A percentile compares a stretch with the other conserved stretches of the same genome.
phyloP scores from a whole-genome alignment of 1,284 basidiomycete species.

The Ustilago tritici region DNA sequence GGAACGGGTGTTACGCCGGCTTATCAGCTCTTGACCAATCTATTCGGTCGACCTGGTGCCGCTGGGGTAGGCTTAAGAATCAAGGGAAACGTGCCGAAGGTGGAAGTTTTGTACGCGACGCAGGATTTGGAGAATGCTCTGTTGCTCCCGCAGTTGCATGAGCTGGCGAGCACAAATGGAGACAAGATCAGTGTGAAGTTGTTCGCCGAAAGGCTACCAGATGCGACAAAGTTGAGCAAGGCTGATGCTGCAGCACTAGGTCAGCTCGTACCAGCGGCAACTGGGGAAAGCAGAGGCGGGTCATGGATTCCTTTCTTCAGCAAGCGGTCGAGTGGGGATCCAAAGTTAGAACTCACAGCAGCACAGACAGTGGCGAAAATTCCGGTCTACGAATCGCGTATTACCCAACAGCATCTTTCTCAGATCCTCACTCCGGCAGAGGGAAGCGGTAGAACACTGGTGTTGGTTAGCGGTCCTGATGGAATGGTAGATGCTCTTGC shows the following conservation, averaged over 20 bases:
- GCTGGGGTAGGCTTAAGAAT: not conserved
- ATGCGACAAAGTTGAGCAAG: slow-evolving; percentile 7
- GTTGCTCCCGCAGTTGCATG: slow-evolving; percentile 44
- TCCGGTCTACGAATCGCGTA: slow-evolving; percentile 42
- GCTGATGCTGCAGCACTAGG: slow-evolving; percentile 12
- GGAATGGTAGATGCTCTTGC: slow-evolving; percentile 47
- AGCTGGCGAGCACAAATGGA: slow-evolving; percentile 15
- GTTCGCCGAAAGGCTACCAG: slow-evolving; percentile 28
- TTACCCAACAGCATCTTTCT: slow-evolving; percentile 36
- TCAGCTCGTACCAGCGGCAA: slow-evolving; percentile 5
- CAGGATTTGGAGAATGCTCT: slow-evolving; percentile 23
- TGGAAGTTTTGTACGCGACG: slow-evolving; percentile 50
- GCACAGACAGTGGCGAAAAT: slow-evolving; percentile 5
- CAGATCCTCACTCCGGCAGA: not conserved
- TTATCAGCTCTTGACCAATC: slow-evolving; percentile 51
- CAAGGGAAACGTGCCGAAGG: slow-evolving; percentile 12
- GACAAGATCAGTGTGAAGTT: slow-evolving; percentile 32
- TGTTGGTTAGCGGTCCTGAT: slow-evolving; percentile 55
- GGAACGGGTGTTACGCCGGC: slow-evolving; percentile 59
- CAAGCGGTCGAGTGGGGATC: slow-evolving; percentile 6
- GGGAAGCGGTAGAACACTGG: slow-evolving; percentile 6
- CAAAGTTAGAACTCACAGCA: slow-evolving; percentile 14
- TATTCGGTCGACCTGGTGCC: slow-evolving; percentile 23
- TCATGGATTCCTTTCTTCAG: slow-evolving; percentile 22
- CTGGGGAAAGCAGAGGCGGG: not conserved